These are phyloP conservation scores for Hygrophorus pudorinus DNA, from an alignment of 768 basidiomycete species.

Conservation along the genomic window DNA sequence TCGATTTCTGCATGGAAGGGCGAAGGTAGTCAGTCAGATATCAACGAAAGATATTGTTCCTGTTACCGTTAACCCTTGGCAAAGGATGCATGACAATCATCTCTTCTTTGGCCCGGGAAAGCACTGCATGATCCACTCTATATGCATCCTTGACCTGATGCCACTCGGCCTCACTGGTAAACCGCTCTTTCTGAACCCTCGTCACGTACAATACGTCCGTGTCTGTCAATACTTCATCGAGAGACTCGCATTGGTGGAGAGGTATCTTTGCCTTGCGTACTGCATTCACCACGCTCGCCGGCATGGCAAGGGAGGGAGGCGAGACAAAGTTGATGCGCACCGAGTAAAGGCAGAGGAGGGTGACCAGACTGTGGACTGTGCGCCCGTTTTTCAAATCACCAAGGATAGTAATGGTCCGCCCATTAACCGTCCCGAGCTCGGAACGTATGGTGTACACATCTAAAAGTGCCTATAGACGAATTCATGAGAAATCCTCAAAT, in stretches of 20 bases:
- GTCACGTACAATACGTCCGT: constrained; percentile 98
- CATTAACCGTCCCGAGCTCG: constrained; percentile 96
- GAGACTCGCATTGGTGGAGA: constrained; percentile 73
- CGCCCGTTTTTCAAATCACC: constrained; percentile 98
- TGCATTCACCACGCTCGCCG: constrained; percentile 68
- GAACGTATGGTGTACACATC: constrained; percentile 95
- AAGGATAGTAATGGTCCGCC: constrained; percentile 82
- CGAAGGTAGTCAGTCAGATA: not conserved
- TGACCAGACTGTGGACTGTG: constrained; percentile 93
- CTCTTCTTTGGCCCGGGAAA: constrained; percentile 88
- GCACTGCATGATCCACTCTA: constrained; percentile 86
- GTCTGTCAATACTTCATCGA: constrained; percentile 84
- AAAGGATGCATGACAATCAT: constrained; percentile 99
- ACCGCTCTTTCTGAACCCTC: constrained; percentile 91
- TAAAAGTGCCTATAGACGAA: constrained; percentile 51
- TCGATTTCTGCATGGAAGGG: constrained; percentile 75
- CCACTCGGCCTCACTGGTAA: constrained; percentile 76
- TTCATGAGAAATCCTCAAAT: constrained; percentile 6
- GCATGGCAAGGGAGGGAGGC: constrained; percentile 82
- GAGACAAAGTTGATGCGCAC: constrained; percentile 95
- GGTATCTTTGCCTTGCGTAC: constrained; percentile 77
- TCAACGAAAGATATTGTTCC: constrained; percentile 3
- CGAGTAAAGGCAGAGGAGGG: constrained; percentile 82
- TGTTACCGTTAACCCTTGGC: constrained; percentile 77
- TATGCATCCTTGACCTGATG: constrained; percentile 86